A percentile compares a stretch with the other conserved stretches of the same genome.
phyloP scores from a whole-genome alignment of 75 land plant genomes.

The Sequoiadendron giganteum region DNA sequence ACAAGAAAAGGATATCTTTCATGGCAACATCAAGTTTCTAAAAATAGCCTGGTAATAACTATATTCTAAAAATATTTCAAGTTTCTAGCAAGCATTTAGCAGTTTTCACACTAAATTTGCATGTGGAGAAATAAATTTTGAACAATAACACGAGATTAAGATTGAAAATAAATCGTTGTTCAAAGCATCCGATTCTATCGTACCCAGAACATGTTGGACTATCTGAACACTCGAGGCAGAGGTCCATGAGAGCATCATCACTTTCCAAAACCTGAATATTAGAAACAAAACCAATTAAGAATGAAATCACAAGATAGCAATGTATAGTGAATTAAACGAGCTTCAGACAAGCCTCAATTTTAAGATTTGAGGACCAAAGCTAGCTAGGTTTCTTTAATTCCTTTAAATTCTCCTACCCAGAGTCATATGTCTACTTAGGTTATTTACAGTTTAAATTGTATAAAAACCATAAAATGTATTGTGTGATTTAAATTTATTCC shows the following conservation, averaged over 20 bases:
- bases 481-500: not conserved
- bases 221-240: constrained; percentile 22
- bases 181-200: not conserved
- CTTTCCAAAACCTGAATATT: constrained; percentile 40
- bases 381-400: not conserved
- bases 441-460: not conserved
- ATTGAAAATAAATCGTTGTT: not conserved
- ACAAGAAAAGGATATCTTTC: not conserved
- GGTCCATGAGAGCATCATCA: constrained; percentile 39
- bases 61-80: not conserved
- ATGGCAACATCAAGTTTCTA: not conserved
- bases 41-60: not conserved
- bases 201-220: not conserved
- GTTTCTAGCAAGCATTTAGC: not conserved
- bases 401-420: not conserved
- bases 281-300: not conserved
- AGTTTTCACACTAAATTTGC: not conserved
- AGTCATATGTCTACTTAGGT: not conserved
- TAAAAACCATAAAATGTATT: not conserved
- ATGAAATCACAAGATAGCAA: not conserved
- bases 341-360: not conserved
- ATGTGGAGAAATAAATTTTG: not conserved
- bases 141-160: not conserved
- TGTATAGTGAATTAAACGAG: not conserved
- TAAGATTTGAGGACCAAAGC: not conserved